These are phyloP conservation scores for Apiotrichum montevideense DNA, from an alignment of 1,284 basidiomycete genomes.

Conservation along the genomic window DNA sequence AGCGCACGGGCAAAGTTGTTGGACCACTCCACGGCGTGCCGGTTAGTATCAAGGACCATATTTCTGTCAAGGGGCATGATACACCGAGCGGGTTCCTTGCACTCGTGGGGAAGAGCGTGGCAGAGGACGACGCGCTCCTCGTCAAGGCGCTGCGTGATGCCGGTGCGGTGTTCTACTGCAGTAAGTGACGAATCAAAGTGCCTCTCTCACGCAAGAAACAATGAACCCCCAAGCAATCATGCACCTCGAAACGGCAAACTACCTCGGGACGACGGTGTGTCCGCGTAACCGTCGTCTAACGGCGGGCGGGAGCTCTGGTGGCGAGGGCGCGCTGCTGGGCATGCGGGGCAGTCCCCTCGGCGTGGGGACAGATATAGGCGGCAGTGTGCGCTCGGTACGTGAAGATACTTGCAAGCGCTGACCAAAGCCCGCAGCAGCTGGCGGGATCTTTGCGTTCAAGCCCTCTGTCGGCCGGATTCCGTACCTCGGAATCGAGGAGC, in stretches of 20 bases:
- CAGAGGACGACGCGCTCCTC: conserved; percentile 10
- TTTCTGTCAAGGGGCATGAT: conserved; percentile 42
- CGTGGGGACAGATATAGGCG: conserved; percentile 48
- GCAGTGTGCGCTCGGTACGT: conserved; percentile 28
- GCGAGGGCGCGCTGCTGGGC: conserved; percentile 47
- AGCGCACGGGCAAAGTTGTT: conserved; percentile 50
- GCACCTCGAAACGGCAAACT: conserved; percentile 27
- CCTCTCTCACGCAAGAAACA: conserved; percentile 8
- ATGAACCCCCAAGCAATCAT: conserved; percentile 25
- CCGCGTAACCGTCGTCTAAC: conserved; percentile 43
- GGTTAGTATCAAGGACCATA: conserved; percentile 54
- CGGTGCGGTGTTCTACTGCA: conserved; percentile 22
- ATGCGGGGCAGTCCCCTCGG: conserved; percentile 26
- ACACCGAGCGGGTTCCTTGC: conserved; percentile 20
- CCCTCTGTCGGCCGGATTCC: conserved; percentile 39
- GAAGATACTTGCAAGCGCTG: background rate
- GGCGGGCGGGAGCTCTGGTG: conserved; percentile 46
- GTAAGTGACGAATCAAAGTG: background rate
- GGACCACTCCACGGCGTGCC: conserved; percentile 62
- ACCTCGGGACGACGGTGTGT: conserved; percentile 41
- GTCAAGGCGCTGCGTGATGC: conserved; percentile 21
- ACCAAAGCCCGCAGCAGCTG: conserved; percentile 22
- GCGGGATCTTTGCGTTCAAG: conserved; percentile 42
- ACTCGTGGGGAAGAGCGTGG: conserved; percentile 14
- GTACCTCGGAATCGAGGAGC: conserved; percentile 26